A percentile compares a stretch with the other conserved stretches of the same genome.
phyloP scores from a whole-genome alignment of 75 land plant genomes.

The Pseudotsuga menziesii region DNA sequence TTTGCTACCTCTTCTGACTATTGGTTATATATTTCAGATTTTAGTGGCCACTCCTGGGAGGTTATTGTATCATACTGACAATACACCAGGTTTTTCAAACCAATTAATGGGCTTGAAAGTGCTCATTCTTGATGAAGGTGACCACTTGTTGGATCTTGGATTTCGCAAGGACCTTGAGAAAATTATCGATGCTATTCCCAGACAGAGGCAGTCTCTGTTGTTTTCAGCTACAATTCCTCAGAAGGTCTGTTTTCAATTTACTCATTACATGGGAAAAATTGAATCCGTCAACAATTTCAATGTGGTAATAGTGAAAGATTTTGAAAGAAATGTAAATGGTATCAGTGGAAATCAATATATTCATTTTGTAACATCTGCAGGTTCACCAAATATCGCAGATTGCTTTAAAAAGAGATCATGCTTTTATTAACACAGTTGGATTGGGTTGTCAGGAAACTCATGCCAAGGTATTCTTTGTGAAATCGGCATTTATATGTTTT shows the following conservation, averaged over 20 bases:
- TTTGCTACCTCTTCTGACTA: background rate
- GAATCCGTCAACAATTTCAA: background rate
- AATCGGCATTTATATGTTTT: background rate
- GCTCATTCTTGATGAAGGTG: slow-evolving; percentile 80
- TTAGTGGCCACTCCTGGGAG: slow-evolving; percentile 85
- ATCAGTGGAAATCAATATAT: background rate
- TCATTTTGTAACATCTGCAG: slow-evolving; percentile 22
- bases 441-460: slow-evolving; percentile 39
- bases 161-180: slow-evolving; percentile 65
- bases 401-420: slow-evolving; percentile 66
- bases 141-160: slow-evolving; percentile 64
- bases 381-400: slow-evolving; percentile 67
- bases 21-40: slow-evolving; percentile 43
- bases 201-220: slow-evolving; percentile 66
- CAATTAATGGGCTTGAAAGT: slow-evolving; percentile 68
- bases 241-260: slow-evolving; percentile 36
- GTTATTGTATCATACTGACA: slow-evolving; percentile 75
- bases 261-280: background rate
- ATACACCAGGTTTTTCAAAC: slow-evolving; percentile 47
- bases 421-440: slow-evolving; percentile 57
- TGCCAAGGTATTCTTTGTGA: slow-evolving; percentile 34
- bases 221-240: slow-evolving; percentile 74
- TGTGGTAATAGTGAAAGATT: background rate
- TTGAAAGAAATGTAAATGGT: background rate
- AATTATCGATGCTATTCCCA: slow-evolving; percentile 66